Base-by-base conservation (phyloP, 257 asterid genomes). In the Nicotiana undulata region DNA sequence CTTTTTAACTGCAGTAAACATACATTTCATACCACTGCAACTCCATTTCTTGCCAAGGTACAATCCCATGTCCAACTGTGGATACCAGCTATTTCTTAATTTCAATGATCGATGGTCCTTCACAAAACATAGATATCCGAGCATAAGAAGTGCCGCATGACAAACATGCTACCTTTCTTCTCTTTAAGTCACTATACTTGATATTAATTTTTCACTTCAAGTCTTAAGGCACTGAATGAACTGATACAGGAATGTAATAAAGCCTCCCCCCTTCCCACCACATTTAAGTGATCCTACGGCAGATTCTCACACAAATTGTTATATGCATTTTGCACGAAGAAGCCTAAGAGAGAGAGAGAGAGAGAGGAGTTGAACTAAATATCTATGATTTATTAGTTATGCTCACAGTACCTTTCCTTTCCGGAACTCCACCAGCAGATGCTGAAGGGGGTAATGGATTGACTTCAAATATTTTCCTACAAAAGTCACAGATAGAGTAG, bases 381-480 rank as follows among this genome's bases (percentile, higher is more conserved):
- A 11, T 10, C 17, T 13, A 49, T 74, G 44, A 12, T 67, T 53
- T 22, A 52, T 74, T 49, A 15, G 24, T 49, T 13, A 74, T 29
- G 63, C 31, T 81, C 79, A 87, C 55, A 67, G 51, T 46, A 92
- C 97, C 97, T 89, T 85, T 87, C 63, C 55, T 80, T 68, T 87
- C 85, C 76, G 89, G 64, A 67, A 24, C 76, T 79, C 81, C 86
- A 86, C 86, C 51, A 85, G 85, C 86, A 78, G 86, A 75, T 75
- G 81, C 85, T 75, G 91, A 80, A 82, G 91, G 87, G 80, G 88
- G 86, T 78, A 88, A 46, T 56, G 88, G 64, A 79, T 81, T 80
- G 65, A 85, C 94, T 82, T 89, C 97, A 67, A 90, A 93, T 66
- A 81, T 44, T 86, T 90, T 90, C 89, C 98, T 94, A 94, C 84